A percentile compares a stretch with the other conserved stretches of the same genome.
These are phyloP conservation scores for Sugiyamaella smithiae DNA, from an alignment of 805 yeast genomes.

Conservation along the genomic window DNA sequence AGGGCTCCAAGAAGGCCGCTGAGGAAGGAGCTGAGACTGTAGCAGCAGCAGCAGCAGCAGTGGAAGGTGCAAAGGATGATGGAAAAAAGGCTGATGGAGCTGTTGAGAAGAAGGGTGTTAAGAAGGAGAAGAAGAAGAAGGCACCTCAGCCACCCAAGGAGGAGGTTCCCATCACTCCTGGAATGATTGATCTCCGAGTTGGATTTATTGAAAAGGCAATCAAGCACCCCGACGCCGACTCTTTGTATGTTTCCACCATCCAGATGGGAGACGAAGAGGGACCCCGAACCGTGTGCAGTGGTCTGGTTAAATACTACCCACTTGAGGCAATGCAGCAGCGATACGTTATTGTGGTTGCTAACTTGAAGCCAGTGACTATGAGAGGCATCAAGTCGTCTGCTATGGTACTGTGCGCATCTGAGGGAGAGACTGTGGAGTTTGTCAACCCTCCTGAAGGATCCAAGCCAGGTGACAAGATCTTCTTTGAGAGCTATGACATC, in stretches of 20 bases:
- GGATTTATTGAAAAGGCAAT: slow-evolving; percentile 96
- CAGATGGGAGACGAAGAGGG: slow-evolving; percentile 95
- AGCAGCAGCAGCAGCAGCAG: slow-evolving; percentile 36
- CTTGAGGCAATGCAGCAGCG: slow-evolving; percentile 96
- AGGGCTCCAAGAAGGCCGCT: slow-evolving; percentile 5
- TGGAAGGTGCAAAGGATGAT: slow-evolving; percentile 43
- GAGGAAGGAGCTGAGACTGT: slow-evolving; percentile 13
- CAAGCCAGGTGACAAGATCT: slow-evolving; percentile 92
- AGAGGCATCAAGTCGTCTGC: slow-evolving; percentile 94
- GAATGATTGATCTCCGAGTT: slow-evolving; percentile 87
- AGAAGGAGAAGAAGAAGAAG: slow-evolving; percentile 45
- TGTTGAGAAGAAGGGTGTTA: slow-evolving; percentile 28
- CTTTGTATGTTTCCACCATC: slow-evolving; percentile 93
- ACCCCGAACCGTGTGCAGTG: slow-evolving; percentile 98
- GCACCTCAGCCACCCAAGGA: slow-evolving; percentile 48
- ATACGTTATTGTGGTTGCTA: slow-evolving; percentile 85
- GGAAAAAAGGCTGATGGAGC: slow-evolving; percentile 27
- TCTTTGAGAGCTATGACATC: slow-evolving; percentile 87
- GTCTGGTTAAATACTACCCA: slow-evolving; percentile 84
- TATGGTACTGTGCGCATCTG: slow-evolving; percentile 89
- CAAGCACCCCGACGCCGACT: slow-evolving; percentile 97
- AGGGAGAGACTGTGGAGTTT: slow-evolving; percentile 74
- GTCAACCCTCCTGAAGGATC: slow-evolving; percentile 93
- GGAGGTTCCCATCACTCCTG: slow-evolving; percentile 68
- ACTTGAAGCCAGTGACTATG: slow-evolving; percentile 97